Evolutionary conservation across 257 asterid species (phyloP).

Genomic region (Hygrophila difformis): DNA sequence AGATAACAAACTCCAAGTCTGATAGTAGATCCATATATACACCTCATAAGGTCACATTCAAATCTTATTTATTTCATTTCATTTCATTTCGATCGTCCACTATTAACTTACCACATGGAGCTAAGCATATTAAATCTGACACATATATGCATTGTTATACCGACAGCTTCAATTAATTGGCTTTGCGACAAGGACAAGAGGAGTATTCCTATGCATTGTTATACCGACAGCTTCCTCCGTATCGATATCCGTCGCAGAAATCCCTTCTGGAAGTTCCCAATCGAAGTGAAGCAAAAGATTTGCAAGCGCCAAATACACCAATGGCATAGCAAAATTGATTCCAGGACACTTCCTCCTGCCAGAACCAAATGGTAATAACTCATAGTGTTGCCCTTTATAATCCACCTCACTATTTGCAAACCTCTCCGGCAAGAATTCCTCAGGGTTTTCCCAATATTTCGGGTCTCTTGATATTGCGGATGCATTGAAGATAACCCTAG

Average conservation of each 20-base stretch:
- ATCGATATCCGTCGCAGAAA: constrained; percentile 23
- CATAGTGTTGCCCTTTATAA: constrained; percentile 30
- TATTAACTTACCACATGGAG: too few species aligned
- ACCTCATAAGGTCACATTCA: too few species aligned
- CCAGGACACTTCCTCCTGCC: constrained; percentile 54
- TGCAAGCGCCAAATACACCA: constrained; percentile 40
- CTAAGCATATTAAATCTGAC: too few species aligned
- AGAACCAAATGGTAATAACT: constrained; percentile 43
- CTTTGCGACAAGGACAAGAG: constrained; percentile 27
- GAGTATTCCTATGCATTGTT: constrained; percentile 36
- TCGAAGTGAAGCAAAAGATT: constrained; percentile 31
- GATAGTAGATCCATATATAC: too few species aligned
- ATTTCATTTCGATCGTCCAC: too few species aligned
- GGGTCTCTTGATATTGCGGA: constrained; percentile 26
- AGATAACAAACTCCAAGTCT: too few species aligned
- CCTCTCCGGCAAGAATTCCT: constrained; percentile 33
- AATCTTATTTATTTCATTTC: too few species aligned
- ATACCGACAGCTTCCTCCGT: constrained; percentile 41
- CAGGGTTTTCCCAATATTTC: constrained; percentile 26
- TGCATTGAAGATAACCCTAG: constrained; percentile 31
- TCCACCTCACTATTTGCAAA: constrained; percentile 23
- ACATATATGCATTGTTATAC: too few species aligned
- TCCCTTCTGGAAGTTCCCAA: constrained; percentile 35
- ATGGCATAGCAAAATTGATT: constrained; percentile 24
- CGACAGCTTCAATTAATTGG: too few species aligned